Base-by-base conservation (phyloP, 768 basidiomycete species). In the Suillus americanus region DNA sequence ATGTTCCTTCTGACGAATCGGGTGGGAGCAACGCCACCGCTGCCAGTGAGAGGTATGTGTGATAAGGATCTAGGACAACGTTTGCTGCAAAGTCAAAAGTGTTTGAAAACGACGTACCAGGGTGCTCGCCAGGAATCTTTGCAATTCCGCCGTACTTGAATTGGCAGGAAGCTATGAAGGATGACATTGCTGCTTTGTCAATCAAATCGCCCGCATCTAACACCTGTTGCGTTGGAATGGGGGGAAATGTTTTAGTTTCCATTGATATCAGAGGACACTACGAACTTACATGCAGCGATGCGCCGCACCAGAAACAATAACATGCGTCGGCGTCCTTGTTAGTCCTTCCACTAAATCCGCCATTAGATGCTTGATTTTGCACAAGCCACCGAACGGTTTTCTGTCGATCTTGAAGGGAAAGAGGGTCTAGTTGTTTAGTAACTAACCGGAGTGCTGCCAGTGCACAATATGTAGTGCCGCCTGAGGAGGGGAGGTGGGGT, bases 261-360 rank as follows among this genome's bases (percentile, higher is more conserved):
- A 10, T 28, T 18, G 9, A 28, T 25, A 10, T 28, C 9, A 59
- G 12, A 13, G 33, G 30, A 20, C 10, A 20, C 18, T 20, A 33
- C 1, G n/a, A 57, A 73, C 85, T 60, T 66, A 96, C 96, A 72
- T 84, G 77, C 12, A 98, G 76, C 0, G 92, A 82, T 10, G 89
- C 95, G 3, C 92, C 90, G 69, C 90, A 91, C 97, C 97, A 99
- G 75, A 97, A 99, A 67, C 92, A 93, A 76, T 99, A 99, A 74
- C 97, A 99, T 3, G 95, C 92, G 67, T 99, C 97, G 6, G 90
- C 85, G 5, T 83, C 80, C 78, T 99, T 99, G 64, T 87, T 89
- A 2, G 94, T 94, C 28, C 97, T 84, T 2, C 97, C 97, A 68
- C 90, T 81, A 72, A 95, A 97, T 0, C 97, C 97, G 0, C 94